phyloP scores from a whole-genome alignment of 768 basidiomycete species.

The Kwoniella heveanensis region DNA sequence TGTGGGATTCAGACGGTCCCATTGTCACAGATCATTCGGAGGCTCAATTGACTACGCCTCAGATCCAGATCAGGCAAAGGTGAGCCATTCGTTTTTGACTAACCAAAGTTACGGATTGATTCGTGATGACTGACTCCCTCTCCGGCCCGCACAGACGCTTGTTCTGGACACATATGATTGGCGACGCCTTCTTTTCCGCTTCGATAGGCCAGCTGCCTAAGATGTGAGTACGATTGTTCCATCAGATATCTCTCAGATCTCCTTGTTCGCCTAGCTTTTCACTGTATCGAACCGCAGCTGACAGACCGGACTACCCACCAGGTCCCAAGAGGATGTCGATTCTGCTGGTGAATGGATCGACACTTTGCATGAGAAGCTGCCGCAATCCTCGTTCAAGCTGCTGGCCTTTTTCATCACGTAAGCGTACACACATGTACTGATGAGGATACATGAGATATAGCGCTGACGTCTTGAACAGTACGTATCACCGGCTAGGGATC shows the following conservation, averaged over 20 bases:
- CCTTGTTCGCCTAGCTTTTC: too few species aligned
- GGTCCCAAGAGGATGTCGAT: slow-evolving; percentile 27
- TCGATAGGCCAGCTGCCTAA: slow-evolving; percentile 27
- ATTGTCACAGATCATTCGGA: slow-evolving; percentile 27
- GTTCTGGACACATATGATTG: slow-evolving; percentile 33
- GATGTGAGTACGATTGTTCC: slow-evolving; percentile 29
- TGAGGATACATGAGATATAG: neutral
- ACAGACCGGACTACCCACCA: neutral
- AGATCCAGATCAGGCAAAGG: slow-evolving; percentile 35
- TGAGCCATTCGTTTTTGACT: too few species aligned
- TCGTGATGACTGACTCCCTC: slow-evolving; percentile 1
- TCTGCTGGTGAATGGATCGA: slow-evolving; percentile 31
- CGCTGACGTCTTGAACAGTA: slow-evolving; percentile 3
- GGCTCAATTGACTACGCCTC: slow-evolving; percentile 9
- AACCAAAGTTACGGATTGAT: too few species aligned
- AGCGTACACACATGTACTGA: neutral
- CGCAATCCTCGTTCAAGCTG: slow-evolving; percentile 28
- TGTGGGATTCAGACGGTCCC: slow-evolving; percentile 30
- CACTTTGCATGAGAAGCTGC: slow-evolving; percentile 20
- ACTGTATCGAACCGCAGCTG: too few species aligned
- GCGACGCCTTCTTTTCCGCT: slow-evolving; percentile 33
- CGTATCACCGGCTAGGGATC: slow-evolving; percentile 25
- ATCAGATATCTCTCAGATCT: too few species aligned
- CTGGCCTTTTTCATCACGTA: slow-evolving; percentile 31
- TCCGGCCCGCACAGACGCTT: slow-evolving; percentile 19